Base-by-base conservation (phyloP, 331 rosid genomes). In the Cydonia oblonga region DNA sequence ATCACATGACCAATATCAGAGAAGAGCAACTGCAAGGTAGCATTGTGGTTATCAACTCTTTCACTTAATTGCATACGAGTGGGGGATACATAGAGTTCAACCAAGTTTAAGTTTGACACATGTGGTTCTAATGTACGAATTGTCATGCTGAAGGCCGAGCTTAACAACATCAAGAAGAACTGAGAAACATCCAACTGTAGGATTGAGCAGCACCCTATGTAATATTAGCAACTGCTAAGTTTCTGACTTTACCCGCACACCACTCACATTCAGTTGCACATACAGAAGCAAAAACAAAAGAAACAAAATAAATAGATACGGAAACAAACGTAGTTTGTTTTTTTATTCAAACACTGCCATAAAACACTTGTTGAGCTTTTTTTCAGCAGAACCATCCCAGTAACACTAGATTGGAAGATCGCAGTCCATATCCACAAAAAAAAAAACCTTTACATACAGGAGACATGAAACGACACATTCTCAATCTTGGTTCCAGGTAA, bases 1-100 rank as follows among this genome's bases (percentile, higher is more conserved):
- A 78, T 81, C 82, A 89, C 22, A 6, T 76, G 88, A 64, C 96
- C 96, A 57, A 83, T 78, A 58, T 83, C 92, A 4, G 82, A 76
- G 78, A 89, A 89, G 53, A 89, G 80, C 57, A 85, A 76, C 92
- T 89, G 87, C 70, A 68, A 69, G 33, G 22, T 57, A 15, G 68
- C 33, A 73, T 25, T 42, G 28, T 56, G 58, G 29, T 26, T 57
- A 63, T 40, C 33, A 57, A 59, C 12, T 33, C 66, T 46, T 35
- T 61, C 29, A 59, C 68, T 70, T 40, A 73, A 56, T 65, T 62
- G 23, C 63, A 75, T 67, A 69, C 4, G 60, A 40, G 52, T 66
- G 57, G 62, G 20, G 32, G 33, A 75, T 66, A 52, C 56, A 35
- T 10, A 30, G 13, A 51, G 28, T 44, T 18, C 19, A 29, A 22